Conservation (phyloP, 1,284 basidiomycete genomes). For the Pseudozyma sp. region DNA sequence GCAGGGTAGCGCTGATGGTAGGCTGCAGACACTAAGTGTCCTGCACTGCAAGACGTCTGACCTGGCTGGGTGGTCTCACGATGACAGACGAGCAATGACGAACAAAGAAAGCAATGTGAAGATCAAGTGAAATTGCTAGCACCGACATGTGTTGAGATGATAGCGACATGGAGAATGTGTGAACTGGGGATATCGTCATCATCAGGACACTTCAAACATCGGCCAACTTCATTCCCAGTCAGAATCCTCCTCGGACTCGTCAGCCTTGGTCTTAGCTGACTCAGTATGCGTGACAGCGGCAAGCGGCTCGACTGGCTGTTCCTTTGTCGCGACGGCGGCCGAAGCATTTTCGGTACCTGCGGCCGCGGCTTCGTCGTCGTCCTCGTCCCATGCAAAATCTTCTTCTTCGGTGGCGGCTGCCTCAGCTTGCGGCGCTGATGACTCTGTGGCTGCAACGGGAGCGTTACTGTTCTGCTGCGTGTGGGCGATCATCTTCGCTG, state of each 20-base stretch:
- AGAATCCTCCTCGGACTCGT: constrained; percentile 51
- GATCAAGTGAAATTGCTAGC: no score
- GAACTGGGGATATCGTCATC: no score
- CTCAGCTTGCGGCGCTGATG: background rate
- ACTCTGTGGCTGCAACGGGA: background rate
- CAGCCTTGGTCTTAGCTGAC: constrained; percentile 5
- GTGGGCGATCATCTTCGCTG: background rate
- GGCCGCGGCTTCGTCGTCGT: constrained; percentile 44
- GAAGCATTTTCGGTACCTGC: constrained; percentile 13
- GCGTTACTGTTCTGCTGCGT: background rate
- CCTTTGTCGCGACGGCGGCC: background rate
- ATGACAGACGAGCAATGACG: no score
- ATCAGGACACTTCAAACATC: no score
- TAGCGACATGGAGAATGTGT: no score
- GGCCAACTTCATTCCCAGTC: constrained; percentile 49
- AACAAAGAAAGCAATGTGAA: no score
- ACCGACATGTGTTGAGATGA: no score
- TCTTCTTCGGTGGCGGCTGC: constrained; percentile 32
- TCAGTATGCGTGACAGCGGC: background rate
- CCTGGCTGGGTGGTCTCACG: no score
- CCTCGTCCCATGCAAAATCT: constrained; percentile 60
- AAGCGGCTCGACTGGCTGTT: background rate
- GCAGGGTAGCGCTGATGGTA: no score
- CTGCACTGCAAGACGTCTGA: no score
- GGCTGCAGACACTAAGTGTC: no score